These are phyloP conservation scores for Colletotrichum gigasporum DNA, from an alignment of 2,329 filamentous ascomycete species.

Conservation along the genomic window DNA sequence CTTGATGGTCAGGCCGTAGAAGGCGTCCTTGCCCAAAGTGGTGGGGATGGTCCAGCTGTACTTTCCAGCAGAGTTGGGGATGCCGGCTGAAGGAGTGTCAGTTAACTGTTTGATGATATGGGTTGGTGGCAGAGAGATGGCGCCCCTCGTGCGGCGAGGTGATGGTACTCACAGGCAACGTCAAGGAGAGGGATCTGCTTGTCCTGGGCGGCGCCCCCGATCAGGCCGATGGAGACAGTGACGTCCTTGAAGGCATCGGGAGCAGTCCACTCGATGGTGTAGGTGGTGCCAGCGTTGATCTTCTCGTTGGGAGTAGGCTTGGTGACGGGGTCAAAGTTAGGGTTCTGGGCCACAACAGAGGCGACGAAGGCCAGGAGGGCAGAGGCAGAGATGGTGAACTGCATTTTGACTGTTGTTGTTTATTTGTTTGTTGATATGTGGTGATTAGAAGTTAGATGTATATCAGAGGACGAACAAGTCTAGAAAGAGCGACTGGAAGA, in stretches of 20 bases:
- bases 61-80: conserved; percentile 54
- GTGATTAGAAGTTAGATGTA: conserved; percentile 27
- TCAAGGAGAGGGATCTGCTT: conserved; percentile 52
- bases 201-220: conserved; percentile 58
- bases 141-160: not conserved
- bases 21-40: conserved; percentile 52
- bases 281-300: conserved; percentile 58
- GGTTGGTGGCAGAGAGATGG: not conserved
- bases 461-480: conserved; percentile 16
- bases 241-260: conserved; percentile 50
- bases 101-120: conserved; percentile 7
- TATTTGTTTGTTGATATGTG: conserved; percentile 24
- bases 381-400: conserved; percentile 57
- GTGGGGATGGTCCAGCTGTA: conserved; percentile 62
- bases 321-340: conserved; percentile 65
- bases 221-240: conserved; percentile 61
- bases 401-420: conserved; percentile 57
- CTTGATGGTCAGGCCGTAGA: conserved; percentile 67
- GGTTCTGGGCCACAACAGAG: conserved; percentile 61
- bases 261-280: conserved; percentile 60
- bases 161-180: conserved; percentile 60
- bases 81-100: conserved; percentile 48
- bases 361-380: conserved; percentile 62
- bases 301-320: conserved; percentile 54
- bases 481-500: conserved; percentile 29